Base-by-base conservation (phyloP, 768 basidiomycete genomes). In the Serendipita indica region DNA sequence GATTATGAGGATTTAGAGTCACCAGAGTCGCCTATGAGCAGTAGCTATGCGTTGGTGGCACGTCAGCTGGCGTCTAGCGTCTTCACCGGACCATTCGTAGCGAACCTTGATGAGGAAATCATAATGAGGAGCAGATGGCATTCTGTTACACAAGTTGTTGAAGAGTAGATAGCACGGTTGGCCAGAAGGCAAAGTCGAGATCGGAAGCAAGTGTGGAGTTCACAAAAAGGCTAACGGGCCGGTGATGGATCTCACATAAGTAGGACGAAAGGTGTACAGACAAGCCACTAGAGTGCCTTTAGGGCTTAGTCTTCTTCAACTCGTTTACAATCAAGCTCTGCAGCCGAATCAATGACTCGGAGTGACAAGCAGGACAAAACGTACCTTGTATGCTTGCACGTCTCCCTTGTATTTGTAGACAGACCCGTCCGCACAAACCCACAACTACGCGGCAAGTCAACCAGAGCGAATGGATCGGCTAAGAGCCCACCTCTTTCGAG, bases 1-100 rank as follows among this genome's bases (percentile, higher is more conserved):
- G 43, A 25, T 18, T 49, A 33, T n/a, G 34, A 39, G 25, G 39
- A 16, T 25, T 20, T 6, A 16, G 32, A 65, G 67, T 62, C 62
- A 90, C 92, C 92, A 64, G 92, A 96, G 73, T 96, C 92, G 58
- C 92, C 92, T 67, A 96, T 96, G 71, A 94, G 85, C 60, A 96
- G 79, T 65, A 97, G 84, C 86, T 94, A 69, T 27, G n/a, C 1
- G 49, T n/a, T 54, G 49, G 25, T 28, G n/a, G 16, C 32, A 54
- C 32, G 49, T 54, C n/a, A 54, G 49, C 49, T 54, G 7, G 30
- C 49, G 22, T 12, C 49, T 54, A 30, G 25, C 22, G 49, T 39
- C n/a, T n/a, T 33, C 14, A 28, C 27, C 25, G 16, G 39, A 35
- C 58, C 30, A 27, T 61, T 49, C 35, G 57, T 39, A 33, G 39